Percentiles rank a stretch among this genome's conserved stretches.
phyloP scores from a whole-genome alignment of 163 green algal genomes.

The Trebouxiophyceae sp. region DNA sequence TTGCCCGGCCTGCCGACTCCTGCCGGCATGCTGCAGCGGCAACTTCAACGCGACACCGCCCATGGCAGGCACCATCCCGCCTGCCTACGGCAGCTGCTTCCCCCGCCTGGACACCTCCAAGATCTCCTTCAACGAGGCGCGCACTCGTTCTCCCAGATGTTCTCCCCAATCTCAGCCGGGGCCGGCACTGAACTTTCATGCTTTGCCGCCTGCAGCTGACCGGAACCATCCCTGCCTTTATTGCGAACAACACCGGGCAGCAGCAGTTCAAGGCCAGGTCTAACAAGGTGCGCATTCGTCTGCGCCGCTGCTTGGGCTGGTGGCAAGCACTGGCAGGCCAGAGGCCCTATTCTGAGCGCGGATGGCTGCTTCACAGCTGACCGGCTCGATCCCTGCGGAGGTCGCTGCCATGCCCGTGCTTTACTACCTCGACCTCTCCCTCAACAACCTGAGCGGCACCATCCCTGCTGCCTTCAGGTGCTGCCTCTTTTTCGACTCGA shows the following conservation, averaged over 20 bases:
- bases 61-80: neutral
- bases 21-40: no score
- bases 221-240: constrained; percentile 15
- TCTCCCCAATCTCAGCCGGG: no score
- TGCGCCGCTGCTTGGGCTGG: no score
- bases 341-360: no score
- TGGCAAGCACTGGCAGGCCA: no score
- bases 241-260: neutral
- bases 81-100: neutral
- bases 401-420: constrained; percentile 10
- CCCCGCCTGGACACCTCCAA: neutral
- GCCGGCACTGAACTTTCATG: no score
- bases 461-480: no score
- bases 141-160: no score
- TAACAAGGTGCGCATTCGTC: no score
- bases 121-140: neutral
- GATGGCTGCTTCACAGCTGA: no score
- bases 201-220: neutral
- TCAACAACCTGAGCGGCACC: constrained; percentile 15
- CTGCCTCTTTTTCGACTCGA: no score
- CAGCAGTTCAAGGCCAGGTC: neutral
- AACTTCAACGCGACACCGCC: no score
- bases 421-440: constrained; percentile 20
- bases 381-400: constrained; percentile 18
- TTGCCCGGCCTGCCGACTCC: neutral